Base-by-base conservation (phyloP, 345 rosid genomes). In the Melaleuca alternifolia region DNA sequence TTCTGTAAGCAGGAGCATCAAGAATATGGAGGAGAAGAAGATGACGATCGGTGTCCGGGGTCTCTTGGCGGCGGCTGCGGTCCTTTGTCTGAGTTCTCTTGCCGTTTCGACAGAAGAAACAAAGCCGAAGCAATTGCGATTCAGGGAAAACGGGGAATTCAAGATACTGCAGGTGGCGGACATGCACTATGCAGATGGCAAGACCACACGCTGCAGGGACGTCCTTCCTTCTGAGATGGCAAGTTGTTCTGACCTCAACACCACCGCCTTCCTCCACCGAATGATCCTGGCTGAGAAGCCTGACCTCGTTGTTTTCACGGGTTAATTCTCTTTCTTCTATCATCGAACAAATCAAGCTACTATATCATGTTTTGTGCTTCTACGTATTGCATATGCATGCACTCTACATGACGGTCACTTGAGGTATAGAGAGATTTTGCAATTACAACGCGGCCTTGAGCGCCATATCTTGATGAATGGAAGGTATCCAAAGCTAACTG, bases 141-240 rank as follows among this genome's bases (percentile, higher is more conserved):
- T 96, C 82, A 90, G 90, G 44, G 50, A 41, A 14, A 86, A 90
- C 62, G 98, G 99, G 48, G 87, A 92, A 89, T 95, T 97, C 86
- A 97, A 95, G 92, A 93, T 97, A 86, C 93, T 97, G 83, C 99
- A 95, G 90, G 95, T 94, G 50, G 98, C 99, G 13, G 98, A 96
- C 84, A 96, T 96, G 98, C 99, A 96, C 92, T 97, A 87, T 65
- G 98, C 95, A 13, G 59, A 92, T 51, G 98, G 99, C 89, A 93
- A 87, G 90, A 86, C 86, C 84, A 91, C 97, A 20, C 89, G 84
- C 51, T 94, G 98, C 85, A 14, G 52, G 71, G 87, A 96, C 82
- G 97, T 95, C 26, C 88, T 93, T 44, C 93, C 95, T 1, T 87
- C 84, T 51, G 94, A 96, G 87, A 33, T 86, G 48, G 79, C 86